These are phyloP conservation scores for Penicillium sp. DNA, from an alignment of 2,329 filamentous ascomycete species.

Conservation along the genomic window DNA sequence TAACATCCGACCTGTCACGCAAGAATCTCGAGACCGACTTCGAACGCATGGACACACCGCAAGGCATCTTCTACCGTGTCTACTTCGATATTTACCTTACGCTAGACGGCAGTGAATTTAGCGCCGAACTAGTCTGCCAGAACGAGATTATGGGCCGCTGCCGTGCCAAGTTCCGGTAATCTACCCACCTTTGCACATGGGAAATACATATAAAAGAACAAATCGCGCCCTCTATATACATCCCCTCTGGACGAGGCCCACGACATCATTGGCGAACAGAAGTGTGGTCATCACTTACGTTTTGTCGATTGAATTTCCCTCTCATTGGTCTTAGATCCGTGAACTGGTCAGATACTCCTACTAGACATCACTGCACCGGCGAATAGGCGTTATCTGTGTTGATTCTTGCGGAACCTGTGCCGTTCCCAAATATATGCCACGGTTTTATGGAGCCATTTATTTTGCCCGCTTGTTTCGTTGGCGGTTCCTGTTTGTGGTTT, in stretches of 20 bases:
- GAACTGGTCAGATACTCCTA: neutral
- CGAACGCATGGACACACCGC: conserved; percentile 97
- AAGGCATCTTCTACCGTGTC: conserved; percentile 88
- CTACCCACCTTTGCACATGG: neutral
- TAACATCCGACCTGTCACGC: conserved; percentile 92
- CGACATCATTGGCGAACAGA: neutral
- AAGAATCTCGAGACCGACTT: conserved; percentile 99
- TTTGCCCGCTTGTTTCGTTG: conserved; percentile 9
- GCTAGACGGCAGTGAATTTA: conserved; percentile 95
- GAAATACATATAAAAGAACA: neutral
- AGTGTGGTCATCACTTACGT: neutral
- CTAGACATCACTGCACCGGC: conserved; percentile 19
- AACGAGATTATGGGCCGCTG: conserved; percentile 98
- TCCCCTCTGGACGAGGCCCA: neutral
- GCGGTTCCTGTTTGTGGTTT: neutral
- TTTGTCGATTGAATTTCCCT: neutral
- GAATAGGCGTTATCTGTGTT: conserved; percentile 22
- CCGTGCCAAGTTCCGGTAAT: conserved; percentile 76
- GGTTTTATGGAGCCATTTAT: conserved; percentile 5
- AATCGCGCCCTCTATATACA: conserved; percentile 1
- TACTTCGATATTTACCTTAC: conserved; percentile 77
- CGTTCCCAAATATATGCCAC: conserved; percentile 12
- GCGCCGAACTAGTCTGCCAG: conserved; percentile 96
- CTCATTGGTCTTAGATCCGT: neutral
- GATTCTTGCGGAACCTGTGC: conserved; percentile 12